Evolutionary conservation across 768 basidiomycete species (phyloP).

Genomic region (Termitomyces sp.): DNA sequence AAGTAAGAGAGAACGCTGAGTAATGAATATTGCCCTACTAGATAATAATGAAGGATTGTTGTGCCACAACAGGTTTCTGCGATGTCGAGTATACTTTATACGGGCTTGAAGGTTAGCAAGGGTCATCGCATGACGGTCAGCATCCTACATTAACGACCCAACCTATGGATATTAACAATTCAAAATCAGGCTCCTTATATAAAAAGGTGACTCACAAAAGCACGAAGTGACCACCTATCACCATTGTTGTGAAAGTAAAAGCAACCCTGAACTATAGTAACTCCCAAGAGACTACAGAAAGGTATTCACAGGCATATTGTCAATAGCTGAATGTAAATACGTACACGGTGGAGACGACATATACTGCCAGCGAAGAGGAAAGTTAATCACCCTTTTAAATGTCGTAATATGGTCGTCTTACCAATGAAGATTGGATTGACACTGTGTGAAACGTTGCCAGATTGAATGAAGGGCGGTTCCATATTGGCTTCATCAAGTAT

Average conservation of each 20-base stretch:
- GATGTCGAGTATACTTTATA: slow-evolving; percentile 8
- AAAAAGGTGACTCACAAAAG: slow-evolving; percentile 3
- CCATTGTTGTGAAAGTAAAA: slow-evolving; percentile 9
- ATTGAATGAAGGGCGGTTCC: not conserved
- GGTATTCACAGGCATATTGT: not conserved
- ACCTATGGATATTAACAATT: not conserved
- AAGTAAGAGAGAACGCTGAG: not conserved
- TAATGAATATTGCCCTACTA: not conserved
- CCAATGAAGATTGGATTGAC: not conserved
- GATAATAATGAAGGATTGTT: slow-evolving; percentile 10
- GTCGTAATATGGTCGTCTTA: not conserved
- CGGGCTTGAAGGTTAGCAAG: not conserved
- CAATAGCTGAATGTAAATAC: not conserved
- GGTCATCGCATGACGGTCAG: not conserved
- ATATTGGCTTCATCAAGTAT: not conserved
- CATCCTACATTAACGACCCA: slow-evolving; percentile 5
- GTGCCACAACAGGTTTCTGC: slow-evolving; percentile 11
- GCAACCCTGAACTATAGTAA: slow-evolving; percentile 10
- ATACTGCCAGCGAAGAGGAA: not conserved
- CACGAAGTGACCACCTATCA: slow-evolving; percentile 6
- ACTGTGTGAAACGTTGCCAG: not conserved
- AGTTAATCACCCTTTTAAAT: not conserved
- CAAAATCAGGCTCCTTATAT: no score
- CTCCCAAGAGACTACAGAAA: slow-evolving; percentile 4
- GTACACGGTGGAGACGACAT: slow-evolving; percentile 8